A percentile compares a stretch with the other conserved stretches of the same genome.
phyloP scores from a whole-genome alignment of 2,329 filamentous ascomycete genomes.

The Atkinsonella hypoxylon region DNA sequence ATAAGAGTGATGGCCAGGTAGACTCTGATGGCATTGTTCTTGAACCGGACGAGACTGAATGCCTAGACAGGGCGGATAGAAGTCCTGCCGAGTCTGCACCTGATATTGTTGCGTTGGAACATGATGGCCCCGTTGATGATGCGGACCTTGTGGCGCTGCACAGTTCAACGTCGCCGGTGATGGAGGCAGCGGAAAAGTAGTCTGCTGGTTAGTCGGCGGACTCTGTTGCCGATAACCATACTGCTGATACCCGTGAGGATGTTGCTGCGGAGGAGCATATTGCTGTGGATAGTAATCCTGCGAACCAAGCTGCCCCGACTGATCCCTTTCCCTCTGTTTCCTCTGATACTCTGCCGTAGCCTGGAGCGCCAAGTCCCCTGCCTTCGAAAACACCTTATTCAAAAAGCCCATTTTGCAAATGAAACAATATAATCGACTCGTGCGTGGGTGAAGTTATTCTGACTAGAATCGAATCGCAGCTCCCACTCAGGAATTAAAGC shows the following conservation, averaged over 20 bases:
- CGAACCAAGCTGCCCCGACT: background rate
- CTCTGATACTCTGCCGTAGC: conserved; percentile 12
- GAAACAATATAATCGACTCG: too few species aligned
- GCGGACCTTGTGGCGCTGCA: too few species aligned
- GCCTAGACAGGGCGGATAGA: too few species aligned
- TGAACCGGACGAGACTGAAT: background rate
- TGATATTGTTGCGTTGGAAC: too few species aligned
- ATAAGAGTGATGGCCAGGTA: background rate
- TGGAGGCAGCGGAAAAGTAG: background rate
- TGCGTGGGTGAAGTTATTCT: too few species aligned
- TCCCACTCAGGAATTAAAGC: too few species aligned
- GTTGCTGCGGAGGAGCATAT: too few species aligned
- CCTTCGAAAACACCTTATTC: conserved; percentile 13
- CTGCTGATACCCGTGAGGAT: background rate
- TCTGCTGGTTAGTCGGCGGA: background rate
- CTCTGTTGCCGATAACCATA: conserved; percentile 1
- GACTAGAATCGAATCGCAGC: too few species aligned
- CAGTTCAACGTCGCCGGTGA: too few species aligned
- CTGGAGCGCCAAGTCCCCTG: conserved; percentile 13
- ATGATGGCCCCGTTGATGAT: too few species aligned
- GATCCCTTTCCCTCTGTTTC: conserved; percentile 7
- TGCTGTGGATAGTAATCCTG: background rate
- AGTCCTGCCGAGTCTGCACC: too few species aligned
- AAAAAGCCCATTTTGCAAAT: conserved; percentile 12
- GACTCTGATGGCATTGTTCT: background rate